Conservation (phyloP, 2,329 filamentous ascomycete genomes). For the Ophiostoma triangulosporum region DNA sequence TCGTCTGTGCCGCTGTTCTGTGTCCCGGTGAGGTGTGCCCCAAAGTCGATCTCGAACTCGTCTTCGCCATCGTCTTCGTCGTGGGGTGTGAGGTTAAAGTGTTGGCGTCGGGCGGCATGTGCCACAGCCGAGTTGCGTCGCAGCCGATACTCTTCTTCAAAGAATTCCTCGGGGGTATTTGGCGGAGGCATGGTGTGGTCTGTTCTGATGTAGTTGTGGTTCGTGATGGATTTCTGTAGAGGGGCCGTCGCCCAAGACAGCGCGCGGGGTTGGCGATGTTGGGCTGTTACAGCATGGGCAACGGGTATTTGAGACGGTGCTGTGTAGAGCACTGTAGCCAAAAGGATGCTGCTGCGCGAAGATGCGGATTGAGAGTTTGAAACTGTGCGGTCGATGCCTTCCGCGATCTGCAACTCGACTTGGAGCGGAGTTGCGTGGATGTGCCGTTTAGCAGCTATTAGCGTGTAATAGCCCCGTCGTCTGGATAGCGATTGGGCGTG, state of each 20-base stretch:
- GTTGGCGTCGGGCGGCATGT: conserved; percentile 1
- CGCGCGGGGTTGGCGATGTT: neutral
- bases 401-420: neutral
- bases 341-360: neutral
- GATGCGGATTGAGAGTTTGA: neutral
- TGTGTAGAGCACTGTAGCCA: neutral
- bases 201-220: neutral
- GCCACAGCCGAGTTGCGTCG: neutral
- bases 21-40: neutral
- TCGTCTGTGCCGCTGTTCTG: neutral
- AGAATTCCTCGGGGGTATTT: conserved; percentile 16
- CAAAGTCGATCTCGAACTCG: conserved; percentile 4
- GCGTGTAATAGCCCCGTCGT: neutral
- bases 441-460: neutral
- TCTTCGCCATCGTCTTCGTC: conserved; percentile 3
- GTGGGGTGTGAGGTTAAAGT: conserved; percentile 4
- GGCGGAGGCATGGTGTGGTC: conserved; percentile 17
- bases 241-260: neutral
- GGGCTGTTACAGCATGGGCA: neutral
- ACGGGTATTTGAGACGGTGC: neutral
- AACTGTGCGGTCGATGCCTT: neutral
- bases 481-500: neutral
- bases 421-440: neutral
- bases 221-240: too few species aligned
- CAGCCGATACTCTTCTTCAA: conserved; percentile 10